A percentile compares a stretch with the other conserved stretches of the same genome.
These are phyloP conservation scores for Alloascoidea africana DNA, from an alignment of 805 yeast species.

Conservation along the genomic window DNA sequence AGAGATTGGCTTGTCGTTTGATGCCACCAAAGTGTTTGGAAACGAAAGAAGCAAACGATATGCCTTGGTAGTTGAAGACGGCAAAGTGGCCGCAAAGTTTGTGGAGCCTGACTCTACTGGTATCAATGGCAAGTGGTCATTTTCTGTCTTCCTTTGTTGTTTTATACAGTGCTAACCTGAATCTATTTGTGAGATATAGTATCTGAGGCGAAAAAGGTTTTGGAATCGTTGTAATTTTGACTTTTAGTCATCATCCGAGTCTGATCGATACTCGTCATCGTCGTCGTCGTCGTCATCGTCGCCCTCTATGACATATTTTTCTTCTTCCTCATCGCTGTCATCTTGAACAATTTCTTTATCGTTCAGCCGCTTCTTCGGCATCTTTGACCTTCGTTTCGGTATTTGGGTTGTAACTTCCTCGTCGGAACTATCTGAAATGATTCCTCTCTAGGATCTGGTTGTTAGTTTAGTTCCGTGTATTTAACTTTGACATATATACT, in stretches of 20 bases:
- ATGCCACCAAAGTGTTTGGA: slow-evolving; percentile 67
- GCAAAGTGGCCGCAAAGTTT: slow-evolving; percentile 48
- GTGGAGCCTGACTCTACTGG: slow-evolving; percentile 75
- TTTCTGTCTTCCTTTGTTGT: no score
- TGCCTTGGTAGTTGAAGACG: slow-evolving; percentile 64
- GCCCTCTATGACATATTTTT: no score
- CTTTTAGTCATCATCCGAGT: slow-evolving; percentile 1
- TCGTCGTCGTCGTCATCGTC: not conserved
- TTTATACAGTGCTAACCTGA: slow-evolving; percentile 2
- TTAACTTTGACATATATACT: no score
- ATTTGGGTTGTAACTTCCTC: no score
- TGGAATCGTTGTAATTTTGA: slow-evolving; percentile 5
- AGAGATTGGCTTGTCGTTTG: slow-evolving; percentile 53
- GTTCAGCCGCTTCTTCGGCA: slow-evolving; percentile 10
- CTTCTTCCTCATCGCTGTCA: slow-evolving; percentile 3
- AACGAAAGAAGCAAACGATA: slow-evolving; percentile 60
- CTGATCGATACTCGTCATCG: not conserved
- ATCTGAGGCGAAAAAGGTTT: slow-evolving; percentile 14
- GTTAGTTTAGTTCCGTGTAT: no score
- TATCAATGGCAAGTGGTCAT: slow-evolving; percentile 40
- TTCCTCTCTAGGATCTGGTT: no score
- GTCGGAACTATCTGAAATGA: no score
- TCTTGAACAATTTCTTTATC: slow-evolving; percentile 5
- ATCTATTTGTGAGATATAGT: slow-evolving; percentile 16
- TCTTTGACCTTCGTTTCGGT: no score